Percentiles rank a stretch among this genome's conserved stretches.
phyloP scores from a whole-genome alignment of 2,329 filamentous ascomycete species.

The Orbilia brochopaga region DNA sequence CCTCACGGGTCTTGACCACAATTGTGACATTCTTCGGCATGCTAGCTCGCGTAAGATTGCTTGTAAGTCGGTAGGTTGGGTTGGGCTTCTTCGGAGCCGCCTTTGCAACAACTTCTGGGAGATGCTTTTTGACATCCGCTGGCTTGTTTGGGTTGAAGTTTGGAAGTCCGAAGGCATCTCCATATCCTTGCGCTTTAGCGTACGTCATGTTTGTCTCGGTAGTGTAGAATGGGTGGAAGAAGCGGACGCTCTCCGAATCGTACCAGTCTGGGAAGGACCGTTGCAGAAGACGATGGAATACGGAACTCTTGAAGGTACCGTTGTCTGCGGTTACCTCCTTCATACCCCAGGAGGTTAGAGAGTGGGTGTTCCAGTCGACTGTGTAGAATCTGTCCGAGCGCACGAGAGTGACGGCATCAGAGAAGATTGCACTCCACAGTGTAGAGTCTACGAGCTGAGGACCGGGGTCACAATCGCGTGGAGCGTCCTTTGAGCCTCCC shows the following conservation, averaged over 20 bases:
- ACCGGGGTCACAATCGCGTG: conserved; percentile 34
- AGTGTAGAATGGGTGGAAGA: conserved; percentile 48
- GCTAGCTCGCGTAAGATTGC: conserved; percentile 21
- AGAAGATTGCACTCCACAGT: conserved; percentile 65
- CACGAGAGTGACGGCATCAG: conserved; percentile 67
- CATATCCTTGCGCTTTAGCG: conserved; percentile 39
- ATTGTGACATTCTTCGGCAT: conserved; percentile 36
- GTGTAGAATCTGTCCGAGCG: conserved; percentile 67
- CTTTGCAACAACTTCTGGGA: conserved; percentile 7
- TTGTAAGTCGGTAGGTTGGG: conserved; percentile 19
- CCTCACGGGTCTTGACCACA: conserved; percentile 36
- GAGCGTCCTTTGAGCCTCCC: conserved; percentile 51
- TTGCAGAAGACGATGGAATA: conserved; percentile 42
- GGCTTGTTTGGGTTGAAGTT: conserved; percentile 27
- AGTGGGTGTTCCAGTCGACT: conserved; percentile 42
- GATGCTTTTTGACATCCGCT: conserved; percentile 17
- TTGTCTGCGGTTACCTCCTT: conserved; percentile 42
- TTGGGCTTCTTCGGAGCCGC: conserved; percentile 33
- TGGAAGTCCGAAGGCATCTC: conserved; percentile 31
- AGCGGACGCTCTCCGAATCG: conserved; percentile 29
- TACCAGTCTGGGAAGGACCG: conserved; percentile 47
- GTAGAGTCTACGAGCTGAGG: conserved; percentile 56
- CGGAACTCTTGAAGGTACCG: conserved; percentile 39
- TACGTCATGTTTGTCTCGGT: conserved; percentile 38
- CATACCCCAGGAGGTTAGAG: conserved; percentile 48